A percentile compares a stretch with the other conserved stretches of the same genome.
These are phyloP conservation scores for Gaeumannomyces tritici DNA, from an alignment of 2,329 filamentous ascomycete genomes.

Conservation along the genomic window DNA sequence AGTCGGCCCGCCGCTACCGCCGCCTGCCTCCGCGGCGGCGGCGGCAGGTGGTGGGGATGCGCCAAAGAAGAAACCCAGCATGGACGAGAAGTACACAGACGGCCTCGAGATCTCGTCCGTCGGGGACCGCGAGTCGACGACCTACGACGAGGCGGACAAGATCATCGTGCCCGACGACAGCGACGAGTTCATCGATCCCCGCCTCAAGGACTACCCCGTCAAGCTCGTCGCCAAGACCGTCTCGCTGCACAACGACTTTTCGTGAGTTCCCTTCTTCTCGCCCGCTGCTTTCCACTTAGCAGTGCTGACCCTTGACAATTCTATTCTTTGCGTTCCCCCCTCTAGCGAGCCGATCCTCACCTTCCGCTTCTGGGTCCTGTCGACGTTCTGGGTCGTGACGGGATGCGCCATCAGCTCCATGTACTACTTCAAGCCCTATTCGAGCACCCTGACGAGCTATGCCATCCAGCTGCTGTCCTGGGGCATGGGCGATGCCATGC, in stretches of 20 bases:
- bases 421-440: slow-evolving; percentile 23
- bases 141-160: slow-evolving; percentile 10
- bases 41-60: background rate
- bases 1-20: background rate
- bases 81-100: slow-evolving; percentile 4
- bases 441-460: slow-evolving; percentile 15
- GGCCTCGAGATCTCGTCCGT: slow-evolving; percentile 7
- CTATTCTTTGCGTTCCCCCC: too few relatives aligned
- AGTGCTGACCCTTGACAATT: too few relatives aligned
- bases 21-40: background rate
- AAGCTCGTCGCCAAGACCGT: slow-evolving; percentile 22
- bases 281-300: too few relatives aligned
- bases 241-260: slow-evolving; percentile 20
- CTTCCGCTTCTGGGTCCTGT: slow-evolving; percentile 20
- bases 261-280: slow-evolving; percentile 7
- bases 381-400: slow-evolving; percentile 20
- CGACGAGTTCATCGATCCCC: slow-evolving; percentile 20
- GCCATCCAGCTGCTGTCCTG: slow-evolving; percentile 21
- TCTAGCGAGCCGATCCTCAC: slow-evolving; percentile 20
- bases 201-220: slow-evolving; percentile 19
- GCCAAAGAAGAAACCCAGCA: background rate
- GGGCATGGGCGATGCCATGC: slow-evolving; percentile 20
- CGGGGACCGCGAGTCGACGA: slow-evolving; percentile 1
- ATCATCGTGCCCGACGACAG: slow-evolving; percentile 16
- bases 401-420: slow-evolving; percentile 19